phyloP scores from a whole-genome alignment of 768 basidiomycete species.

The Leucosporidium scottii region DNA sequence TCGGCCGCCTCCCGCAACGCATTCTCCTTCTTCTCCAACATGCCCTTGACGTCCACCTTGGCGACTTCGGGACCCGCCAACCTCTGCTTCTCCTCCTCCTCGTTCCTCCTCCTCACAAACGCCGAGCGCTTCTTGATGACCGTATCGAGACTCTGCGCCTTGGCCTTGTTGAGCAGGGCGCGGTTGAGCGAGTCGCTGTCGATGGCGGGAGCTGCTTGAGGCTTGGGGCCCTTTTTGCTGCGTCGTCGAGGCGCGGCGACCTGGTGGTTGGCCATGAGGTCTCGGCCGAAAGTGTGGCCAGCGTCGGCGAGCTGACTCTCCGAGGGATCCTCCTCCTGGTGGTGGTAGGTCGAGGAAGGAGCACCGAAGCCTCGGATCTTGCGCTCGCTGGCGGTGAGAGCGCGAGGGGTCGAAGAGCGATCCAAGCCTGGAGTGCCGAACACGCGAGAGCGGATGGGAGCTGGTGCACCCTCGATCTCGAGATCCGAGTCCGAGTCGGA shows the following conservation, averaged over 20 bases:
- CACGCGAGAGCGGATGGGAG: background rate
- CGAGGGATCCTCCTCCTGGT: slow-evolving; percentile 7
- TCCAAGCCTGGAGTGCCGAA: background rate
- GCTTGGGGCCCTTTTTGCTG: background rate
- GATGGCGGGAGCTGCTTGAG: background rate
- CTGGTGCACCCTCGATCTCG: slow-evolving; percentile 17
- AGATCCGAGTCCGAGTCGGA: slow-evolving; percentile 22
- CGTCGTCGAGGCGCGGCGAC: background rate
- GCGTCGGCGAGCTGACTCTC: slow-evolving; percentile 22
- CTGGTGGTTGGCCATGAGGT: slow-evolving; percentile 11
- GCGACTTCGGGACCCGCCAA: background rate
- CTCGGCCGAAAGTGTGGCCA: slow-evolving; percentile 10
- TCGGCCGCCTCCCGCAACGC: background rate
- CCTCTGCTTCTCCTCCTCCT: background rate
- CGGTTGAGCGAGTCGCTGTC: background rate
- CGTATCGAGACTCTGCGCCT: background rate
- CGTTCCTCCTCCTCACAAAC: background rate
- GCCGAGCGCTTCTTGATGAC: slow-evolving; percentile 7
- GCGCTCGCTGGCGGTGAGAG: background rate
- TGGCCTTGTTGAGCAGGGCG: background rate
- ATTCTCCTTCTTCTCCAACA: slow-evolving; percentile 12
- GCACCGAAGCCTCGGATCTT: background rate
- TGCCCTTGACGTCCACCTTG: slow-evolving; percentile 8
- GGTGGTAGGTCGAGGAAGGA: background rate
- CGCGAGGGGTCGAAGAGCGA: background rate